These are phyloP conservation scores for Gloeopeniophorella convolvens DNA, from an alignment of 768 basidiomycete species.

Conservation along the genomic window DNA sequence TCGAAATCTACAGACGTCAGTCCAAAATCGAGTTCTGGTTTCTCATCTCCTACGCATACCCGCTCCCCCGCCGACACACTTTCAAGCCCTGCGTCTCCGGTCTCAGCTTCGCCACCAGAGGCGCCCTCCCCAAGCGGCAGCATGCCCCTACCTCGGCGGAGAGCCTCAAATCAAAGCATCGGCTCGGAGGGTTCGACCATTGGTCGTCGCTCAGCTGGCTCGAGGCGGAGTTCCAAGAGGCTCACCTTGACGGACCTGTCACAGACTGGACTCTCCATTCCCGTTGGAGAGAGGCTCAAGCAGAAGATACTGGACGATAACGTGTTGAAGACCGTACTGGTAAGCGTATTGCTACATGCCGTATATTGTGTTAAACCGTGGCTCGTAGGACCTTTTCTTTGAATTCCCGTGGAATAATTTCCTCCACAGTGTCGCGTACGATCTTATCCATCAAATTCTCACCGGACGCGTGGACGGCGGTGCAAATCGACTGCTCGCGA, in stretches of 20 bases:
- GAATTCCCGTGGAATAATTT: conserved; percentile 98
- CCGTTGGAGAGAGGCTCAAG: conserved; percentile 78
- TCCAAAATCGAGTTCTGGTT: conserved; percentile 5
- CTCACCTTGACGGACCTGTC: conserved; percentile 30
- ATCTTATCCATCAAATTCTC: conserved; percentile 90
- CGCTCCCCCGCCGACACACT: conserved; percentile 15
- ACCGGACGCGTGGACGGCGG: conserved; percentile 82
- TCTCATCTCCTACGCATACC: conserved; percentile 6
- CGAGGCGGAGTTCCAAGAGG: conserved; percentile 52
- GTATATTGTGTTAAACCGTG: conserved; percentile 1
- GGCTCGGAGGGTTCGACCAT: conserved; percentile 20
- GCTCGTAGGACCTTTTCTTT: conserved; percentile 81
- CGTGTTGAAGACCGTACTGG: conserved; percentile 71
- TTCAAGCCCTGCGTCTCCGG: not conserved
- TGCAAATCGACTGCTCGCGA: conserved; percentile 75
- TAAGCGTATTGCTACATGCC: conserved; percentile 34
- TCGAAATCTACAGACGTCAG: conserved; percentile 24
- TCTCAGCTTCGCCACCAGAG: not conserved
- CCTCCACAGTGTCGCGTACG: conserved; percentile 93
- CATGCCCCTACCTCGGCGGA: conserved; percentile 10
- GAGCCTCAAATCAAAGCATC: conserved; percentile 13
- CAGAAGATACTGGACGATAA: conserved; percentile 65
- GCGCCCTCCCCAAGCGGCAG: not conserved
- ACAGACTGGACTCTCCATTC: conserved; percentile 35
- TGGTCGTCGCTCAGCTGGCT: conserved; percentile 34